Evolutionary conservation across 2,329 filamentous ascomycete genomes (phyloP).

Genomic region (Colletotrichum sp.): DNA sequence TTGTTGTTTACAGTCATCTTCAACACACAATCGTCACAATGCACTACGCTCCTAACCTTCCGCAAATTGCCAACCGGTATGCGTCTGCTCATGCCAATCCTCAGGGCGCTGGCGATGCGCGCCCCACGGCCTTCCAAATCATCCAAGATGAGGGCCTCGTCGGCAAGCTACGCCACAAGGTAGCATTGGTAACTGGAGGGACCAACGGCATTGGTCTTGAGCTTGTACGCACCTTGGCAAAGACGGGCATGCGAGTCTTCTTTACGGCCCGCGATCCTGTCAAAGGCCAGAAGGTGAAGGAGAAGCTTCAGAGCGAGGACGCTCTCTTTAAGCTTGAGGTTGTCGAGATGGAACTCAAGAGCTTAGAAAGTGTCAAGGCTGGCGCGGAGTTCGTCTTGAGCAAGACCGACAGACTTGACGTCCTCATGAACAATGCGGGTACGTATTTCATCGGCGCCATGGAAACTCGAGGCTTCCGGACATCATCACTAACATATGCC

Average conservation of each 20-base stretch:
- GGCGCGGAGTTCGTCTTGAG: slow-evolving; percentile 23
- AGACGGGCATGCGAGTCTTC: slow-evolving; percentile 49
- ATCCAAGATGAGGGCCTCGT: slow-evolving; percentile 33
- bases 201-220: slow-evolving; percentile 47
- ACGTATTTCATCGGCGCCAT: accelerated
- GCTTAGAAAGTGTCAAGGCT: slow-evolving; percentile 34
- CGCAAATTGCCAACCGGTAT: slow-evolving; percentile 3
- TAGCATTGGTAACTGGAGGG: slow-evolving; percentile 45
- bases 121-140: slow-evolving; percentile 41
- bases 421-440: slow-evolving; percentile 49
- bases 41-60: background rate
- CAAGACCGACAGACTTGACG: slow-evolving; percentile 24
- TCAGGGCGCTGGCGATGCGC: slow-evolving; percentile 38
- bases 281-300: slow-evolving; percentile 27
- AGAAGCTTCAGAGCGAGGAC: background rate
- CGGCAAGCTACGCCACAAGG: slow-evolving; percentile 37
- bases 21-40: background rate
- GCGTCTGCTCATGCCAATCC: background rate
- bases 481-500: background rate
- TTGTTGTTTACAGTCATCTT: background rate
- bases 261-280: slow-evolving; percentile 44
- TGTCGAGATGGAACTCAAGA: slow-evolving; percentile 34
- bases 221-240: slow-evolving; percentile 43
- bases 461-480: accelerated
- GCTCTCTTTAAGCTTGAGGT: slow-evolving; percentile 32